Evolutionary conservation across 2,329 filamentous ascomycete species (phyloP), one percentile per base, ranked within the genome.

Genomic region (Cladosporium sp.): DNA sequence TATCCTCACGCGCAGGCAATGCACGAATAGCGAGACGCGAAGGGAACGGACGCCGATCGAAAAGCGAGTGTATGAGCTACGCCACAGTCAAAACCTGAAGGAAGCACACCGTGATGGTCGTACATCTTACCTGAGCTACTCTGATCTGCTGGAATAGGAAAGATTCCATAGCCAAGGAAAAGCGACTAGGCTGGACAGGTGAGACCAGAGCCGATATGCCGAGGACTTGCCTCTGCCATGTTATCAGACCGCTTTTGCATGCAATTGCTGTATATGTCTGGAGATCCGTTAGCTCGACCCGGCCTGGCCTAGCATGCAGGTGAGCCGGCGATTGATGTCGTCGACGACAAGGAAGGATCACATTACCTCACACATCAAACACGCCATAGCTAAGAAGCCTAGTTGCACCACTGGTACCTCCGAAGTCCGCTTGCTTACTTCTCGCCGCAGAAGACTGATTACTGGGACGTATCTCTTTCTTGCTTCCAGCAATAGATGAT

Each of bases 51-150:
- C 14, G 28, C 4, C 49, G 32, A 3, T 41, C 52, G 34, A 30
- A 41, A n/a, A 64, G 51, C 2, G 60, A 41, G 36, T 64, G 18
- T 26, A 64, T 30, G 7, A 64, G 60, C 60, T 64, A 12, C n/a
- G 14, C 8, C 15, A 28, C 28, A 14, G 55, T 59, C 24, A 58
- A 8, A 8, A 24, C 4, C 12, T 10, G 30, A 14, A 15, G n/a
- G 1, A 47, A 59, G 15, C 21, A 24, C 41, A 24, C 1, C 7
- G 2, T 14, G 34, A 28, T 3, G 34, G 21, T 15, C 7, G 11
- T 41, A 26, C 1, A n/a, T 7, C 21, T 28, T 34, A 58, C 54
- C 32, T 58, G 54, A 15, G 34, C 54, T 2, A 34, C 54, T 24
- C 54, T 38, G 18, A 58, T 58, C 18, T 58, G 54, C 54, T 58